These are phyloP conservation scores for Phytopythium delawarense DNA, from an alignment of 352 stramenopile genomes.

Conservation along the genomic window DNA sequence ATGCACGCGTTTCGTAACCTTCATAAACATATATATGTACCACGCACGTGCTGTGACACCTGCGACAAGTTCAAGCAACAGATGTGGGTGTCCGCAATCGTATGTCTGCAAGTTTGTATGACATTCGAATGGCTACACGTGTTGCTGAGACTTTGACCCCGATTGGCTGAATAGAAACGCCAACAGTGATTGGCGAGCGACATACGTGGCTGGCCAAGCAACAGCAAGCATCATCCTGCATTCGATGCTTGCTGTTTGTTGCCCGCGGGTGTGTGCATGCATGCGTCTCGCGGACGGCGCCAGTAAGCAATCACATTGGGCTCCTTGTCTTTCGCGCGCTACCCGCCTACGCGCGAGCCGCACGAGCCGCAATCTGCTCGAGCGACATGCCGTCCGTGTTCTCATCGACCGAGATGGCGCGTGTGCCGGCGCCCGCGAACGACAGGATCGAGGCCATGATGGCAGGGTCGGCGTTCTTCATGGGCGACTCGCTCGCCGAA, in stretches of 20 bases:
- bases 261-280: not conserved
- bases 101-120: not conserved
- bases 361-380: conserved; percentile 11
- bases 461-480: conserved; percentile 11
- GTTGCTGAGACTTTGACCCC: not conserved
- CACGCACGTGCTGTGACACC: not conserved
- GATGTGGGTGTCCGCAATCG: not conserved
- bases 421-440: conserved; percentile 14
- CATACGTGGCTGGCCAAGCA: not conserved
- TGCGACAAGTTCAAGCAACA: conserved; percentile 2
- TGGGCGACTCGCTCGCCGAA: not conserved
- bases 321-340: not conserved
- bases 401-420: conserved; percentile 17
- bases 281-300: not conserved
- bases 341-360: not conserved
- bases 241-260: not conserved
- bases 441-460: conserved; percentile 16
- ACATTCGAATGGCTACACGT: not conserved
- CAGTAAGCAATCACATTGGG: not conserved
- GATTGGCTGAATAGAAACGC: conserved; percentile 2
- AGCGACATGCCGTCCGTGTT: conserved; percentile 22
- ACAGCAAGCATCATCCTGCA: not conserved
- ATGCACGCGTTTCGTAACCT: not conserved
- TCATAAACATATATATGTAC: not conserved
- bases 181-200: not conserved